Conservation (phyloP, 2,329 filamentous ascomycete species). For the Pseudogymnoascus sp. region DNA sequence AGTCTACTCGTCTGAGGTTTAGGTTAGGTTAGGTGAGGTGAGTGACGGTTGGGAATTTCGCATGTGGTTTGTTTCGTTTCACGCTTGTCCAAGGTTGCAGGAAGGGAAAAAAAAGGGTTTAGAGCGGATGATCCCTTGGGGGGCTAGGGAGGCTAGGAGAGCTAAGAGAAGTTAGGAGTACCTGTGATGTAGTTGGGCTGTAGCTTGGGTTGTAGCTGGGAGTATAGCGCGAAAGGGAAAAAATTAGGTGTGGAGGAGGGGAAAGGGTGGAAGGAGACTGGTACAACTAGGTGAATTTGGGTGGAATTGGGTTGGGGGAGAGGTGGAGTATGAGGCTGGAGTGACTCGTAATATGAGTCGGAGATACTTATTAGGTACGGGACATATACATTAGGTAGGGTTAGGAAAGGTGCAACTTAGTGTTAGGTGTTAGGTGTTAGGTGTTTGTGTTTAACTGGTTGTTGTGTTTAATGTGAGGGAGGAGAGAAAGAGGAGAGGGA, state of each 20-base stretch:
- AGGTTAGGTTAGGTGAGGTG: too few species aligned
- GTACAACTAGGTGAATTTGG: too few species aligned
- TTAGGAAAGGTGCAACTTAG: neutral
- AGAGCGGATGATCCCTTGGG: neutral
- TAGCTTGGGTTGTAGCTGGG: neutral
- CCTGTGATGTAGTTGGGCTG: neutral
- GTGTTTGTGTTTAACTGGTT: too few species aligned
- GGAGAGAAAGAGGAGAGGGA: too few species aligned
- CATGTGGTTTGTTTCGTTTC: neutral
- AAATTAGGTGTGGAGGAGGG: too few species aligned
- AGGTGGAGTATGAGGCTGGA: too few species aligned
- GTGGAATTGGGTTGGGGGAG: too few species aligned
- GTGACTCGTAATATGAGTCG: neutral
- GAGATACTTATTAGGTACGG: neutral
- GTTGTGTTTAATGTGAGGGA: too few species aligned
- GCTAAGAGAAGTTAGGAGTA: neutral
- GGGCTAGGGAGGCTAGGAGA: neutral
- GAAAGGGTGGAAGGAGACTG: too few species aligned
- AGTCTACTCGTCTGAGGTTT: too few species aligned
- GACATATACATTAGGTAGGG: neutral
- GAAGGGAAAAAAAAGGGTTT: neutral
- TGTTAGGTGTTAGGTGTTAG: too few species aligned
- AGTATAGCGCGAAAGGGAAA: too few species aligned
- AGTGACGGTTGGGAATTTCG: neutral
- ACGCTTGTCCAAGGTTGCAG: neutral